Evolutionary conservation across 257 asterid species (phyloP).

Genomic region (Verbascum thapsus): DNA sequence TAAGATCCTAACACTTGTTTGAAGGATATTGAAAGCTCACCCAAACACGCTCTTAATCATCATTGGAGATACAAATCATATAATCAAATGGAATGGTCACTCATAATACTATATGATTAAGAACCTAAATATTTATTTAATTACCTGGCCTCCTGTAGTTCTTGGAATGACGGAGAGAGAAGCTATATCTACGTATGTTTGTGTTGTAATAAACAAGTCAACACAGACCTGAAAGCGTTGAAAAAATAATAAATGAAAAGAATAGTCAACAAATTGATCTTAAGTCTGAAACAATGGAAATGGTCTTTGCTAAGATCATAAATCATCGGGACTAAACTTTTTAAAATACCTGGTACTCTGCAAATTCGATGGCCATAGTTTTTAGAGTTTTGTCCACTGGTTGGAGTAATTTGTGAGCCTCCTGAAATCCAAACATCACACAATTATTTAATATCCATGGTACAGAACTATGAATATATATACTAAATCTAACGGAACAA

Average conservation of each 20-base stretch:
- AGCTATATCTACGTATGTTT: conserved; percentile 88
- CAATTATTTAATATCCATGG: conserved; percentile 18
- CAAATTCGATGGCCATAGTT: conserved; percentile 96
- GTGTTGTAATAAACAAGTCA: conserved; percentile 93
- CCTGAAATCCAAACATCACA: conserved; percentile 58
- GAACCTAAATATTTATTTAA: conserved; percentile 23
- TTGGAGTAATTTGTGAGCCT: conserved; percentile 91
- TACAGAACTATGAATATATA: not conserved
- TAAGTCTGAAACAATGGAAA: not conserved
- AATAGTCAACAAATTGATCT: conserved; percentile 18
- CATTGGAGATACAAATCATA: conserved; percentile 4
- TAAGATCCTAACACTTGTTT: too few species aligned
- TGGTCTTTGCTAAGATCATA: conserved; percentile 11
- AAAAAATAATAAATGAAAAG: conserved; percentile 27
- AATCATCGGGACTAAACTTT: conserved; percentile 17
- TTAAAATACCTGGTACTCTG: conserved; percentile 86
- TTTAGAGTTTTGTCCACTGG: conserved; percentile 84
- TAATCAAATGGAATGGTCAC: not conserved
- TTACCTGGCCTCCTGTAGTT: conserved; percentile 99
- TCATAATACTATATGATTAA: conserved; percentile 19
- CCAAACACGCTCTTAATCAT: too few species aligned
- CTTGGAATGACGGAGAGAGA: conserved; percentile 89
- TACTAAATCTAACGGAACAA: not conserved
- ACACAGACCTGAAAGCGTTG: conserved; percentile 79
- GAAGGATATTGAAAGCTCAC: too few species aligned